Conservation (phyloP, 2,329 filamentous ascomycete species). For the Aquanectria penicillioides region DNA sequence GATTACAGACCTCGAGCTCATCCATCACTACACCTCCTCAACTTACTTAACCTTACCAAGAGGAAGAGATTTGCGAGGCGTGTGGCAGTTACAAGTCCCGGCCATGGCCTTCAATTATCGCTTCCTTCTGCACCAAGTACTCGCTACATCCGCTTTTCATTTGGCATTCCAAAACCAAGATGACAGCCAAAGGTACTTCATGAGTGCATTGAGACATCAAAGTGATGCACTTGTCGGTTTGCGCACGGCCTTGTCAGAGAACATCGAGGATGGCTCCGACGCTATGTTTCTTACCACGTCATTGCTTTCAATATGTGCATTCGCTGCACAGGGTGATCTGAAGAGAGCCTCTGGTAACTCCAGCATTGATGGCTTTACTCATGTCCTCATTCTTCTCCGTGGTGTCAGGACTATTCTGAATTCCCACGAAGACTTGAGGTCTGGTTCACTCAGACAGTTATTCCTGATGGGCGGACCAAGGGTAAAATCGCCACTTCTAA, state of each 20-base stretch:
- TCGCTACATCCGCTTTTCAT: not conserved
- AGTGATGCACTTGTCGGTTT: not conserved
- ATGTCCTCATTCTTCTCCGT: not conserved
- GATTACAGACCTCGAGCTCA: not conserved
- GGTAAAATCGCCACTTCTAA: not conserved
- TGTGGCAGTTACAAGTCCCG: not conserved
- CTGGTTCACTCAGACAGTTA: not conserved
- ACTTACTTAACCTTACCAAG: not conserved
- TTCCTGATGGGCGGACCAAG: not conserved
- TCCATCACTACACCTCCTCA: not conserved
- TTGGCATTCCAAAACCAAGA: not conserved
- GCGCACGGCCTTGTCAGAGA: not conserved
- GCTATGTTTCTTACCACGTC: not conserved
- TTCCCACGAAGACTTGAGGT: not conserved
- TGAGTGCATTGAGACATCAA: not conserved
- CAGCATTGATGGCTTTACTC: not conserved
- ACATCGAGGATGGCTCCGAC: not conserved
- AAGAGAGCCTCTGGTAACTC: not conserved
- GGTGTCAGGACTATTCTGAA: not conserved
- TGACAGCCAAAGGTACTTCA: not conserved
- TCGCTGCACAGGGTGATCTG: not conserved
- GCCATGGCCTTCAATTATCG: not conserved
- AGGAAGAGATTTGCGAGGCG: not conserved
- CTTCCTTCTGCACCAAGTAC: slow-evolving; percentile 1
- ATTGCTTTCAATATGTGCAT: not conserved